Evolutionary conservation across 352 stramenopile species (phyloP), one percentile per base, ranked within the genome.

Genomic region (Plasmopara viticola): DNA sequence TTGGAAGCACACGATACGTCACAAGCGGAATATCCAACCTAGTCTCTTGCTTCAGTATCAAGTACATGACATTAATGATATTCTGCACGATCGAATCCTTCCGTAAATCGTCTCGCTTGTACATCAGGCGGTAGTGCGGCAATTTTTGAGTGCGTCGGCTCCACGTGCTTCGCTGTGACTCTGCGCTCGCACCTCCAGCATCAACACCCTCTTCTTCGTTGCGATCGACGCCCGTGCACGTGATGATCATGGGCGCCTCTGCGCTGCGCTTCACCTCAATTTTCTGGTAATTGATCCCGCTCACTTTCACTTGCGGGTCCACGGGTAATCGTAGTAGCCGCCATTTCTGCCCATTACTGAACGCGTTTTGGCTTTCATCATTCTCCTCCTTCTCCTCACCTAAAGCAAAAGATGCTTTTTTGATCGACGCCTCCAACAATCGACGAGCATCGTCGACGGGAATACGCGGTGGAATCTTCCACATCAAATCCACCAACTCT

Each of bases 1-100:
- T 91, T 7, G 83, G 83, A 3, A 91, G 67, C 28, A 94, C 83
- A n/a, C 83, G 83, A 62, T 94, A 94, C 12, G 83, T 94, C 44
- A 91, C 79, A 6, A 94, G 54, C 10, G 80, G 80, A 50, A 90
- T 89, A 50, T 91, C 80, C 9, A 90, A 57, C 4, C 72, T 70
- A 3, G 81, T 91, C 59, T 94, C 83, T 39, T 87, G 68, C 62
- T 94, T 90, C 41, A 94, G 64, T 51, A 94, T 90, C 46, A 83
- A 47, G 58, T 94, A 91, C 83, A 94, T 94, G 53, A 94, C 77
- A 60, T 89, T 90, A 61, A 94, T 94, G 53, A 91, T 91, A 61
- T 91, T 94, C 56, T 91, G 83, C 46, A 94, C 80, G 30, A 88
- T 84, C 3, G 78, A 70, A 55, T 94, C 83, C 56, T 91, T 94